Evolutionary conservation across 2,329 filamentous ascomycete species (phyloP), one percentile per base, ranked within the genome.

Genomic region (Biscogniauxia mediterranea): DNA sequence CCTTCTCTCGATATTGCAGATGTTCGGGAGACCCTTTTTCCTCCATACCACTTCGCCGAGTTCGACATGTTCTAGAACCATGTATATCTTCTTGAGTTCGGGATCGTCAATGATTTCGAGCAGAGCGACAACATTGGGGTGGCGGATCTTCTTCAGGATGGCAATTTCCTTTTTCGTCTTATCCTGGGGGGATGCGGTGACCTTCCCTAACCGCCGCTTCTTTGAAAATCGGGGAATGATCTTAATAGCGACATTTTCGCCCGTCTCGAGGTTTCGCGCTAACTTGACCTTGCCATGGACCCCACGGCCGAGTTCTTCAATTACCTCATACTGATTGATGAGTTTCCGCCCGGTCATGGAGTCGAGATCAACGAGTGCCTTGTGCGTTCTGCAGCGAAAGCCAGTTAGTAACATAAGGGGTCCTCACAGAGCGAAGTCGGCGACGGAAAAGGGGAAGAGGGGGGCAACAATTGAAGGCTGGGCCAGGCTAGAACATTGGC

Each of bases 211-310:
- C 25, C 94, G 90, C 59, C 93, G 88, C 70, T 92, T 92, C 79
- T 96, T 97, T 57, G 94, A 96, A 74, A 95, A 97, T 46, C 95
- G 88, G 61, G 96, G 92, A 54, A 99, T 96, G 70, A 99, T 99
- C 80, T 99, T 99, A 83, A 99, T 97, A 60, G 95, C 95, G 3
- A 99, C 94, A 73, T 89, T 89, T 57, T 91, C 88, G 63, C 85
- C 84, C 1, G 86, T 93, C 59, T 88, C 81, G 53, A 92, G 81
- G 73, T 96, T 93, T 58, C 92, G 87, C 54, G 93, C 95, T 54
- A 97, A 83, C 78, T 99, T 99, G 72, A 99, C 95, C 79, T 98
- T 99, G 71, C 95, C 95, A 74, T 99, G 95, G 70, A 97, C 92
- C 56, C 95, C 95, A 62, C 95, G 90, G 59, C 95, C 95, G 58